These are phyloP conservation scores for Flaveria linearis DNA, from an alignment of 129 eudicot species.

Conservation along the genomic window DNA sequence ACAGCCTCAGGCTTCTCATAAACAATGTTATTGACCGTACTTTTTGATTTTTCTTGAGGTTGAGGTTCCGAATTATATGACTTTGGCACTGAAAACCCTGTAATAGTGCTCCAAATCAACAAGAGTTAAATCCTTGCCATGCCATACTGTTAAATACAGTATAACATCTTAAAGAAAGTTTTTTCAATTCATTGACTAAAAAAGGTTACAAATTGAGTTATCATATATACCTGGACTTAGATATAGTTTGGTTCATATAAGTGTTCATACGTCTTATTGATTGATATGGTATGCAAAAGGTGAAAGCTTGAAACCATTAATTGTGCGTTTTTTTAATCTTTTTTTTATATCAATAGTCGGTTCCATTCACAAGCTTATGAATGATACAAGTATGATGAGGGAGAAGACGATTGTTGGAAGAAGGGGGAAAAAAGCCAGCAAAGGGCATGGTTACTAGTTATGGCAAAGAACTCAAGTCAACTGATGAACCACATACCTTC, in stretches of 20 bases:
- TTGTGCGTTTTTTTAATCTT: too few relatives aligned
- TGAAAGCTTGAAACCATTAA: neutral
- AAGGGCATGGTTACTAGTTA: too few relatives aligned
- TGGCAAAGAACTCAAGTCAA: neutral
- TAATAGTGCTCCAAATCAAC: neutral
- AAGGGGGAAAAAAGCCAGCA: too few relatives aligned
- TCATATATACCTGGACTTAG: too few relatives aligned
- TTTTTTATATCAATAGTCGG: neutral
- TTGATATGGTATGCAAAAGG: neutral
- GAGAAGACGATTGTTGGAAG: too few relatives aligned
- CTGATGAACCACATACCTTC: conserved; percentile 43
- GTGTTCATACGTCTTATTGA: neutral
- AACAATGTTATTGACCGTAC: conserved; percentile 19
- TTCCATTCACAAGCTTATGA: neutral
- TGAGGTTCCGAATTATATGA: conserved; percentile 14
- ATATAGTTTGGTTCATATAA: too few relatives aligned
- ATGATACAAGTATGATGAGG: neutral
- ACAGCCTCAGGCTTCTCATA: conserved; percentile 10
- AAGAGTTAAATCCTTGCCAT: neutral
- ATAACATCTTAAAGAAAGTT: neutral
- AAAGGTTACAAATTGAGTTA: neutral
- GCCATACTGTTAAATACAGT: too few relatives aligned
- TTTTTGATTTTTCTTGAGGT: conserved; percentile 27
- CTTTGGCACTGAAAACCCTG: conserved; percentile 52
- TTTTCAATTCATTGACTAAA: too few relatives aligned